Evolutionary conservation across 768 basidiomycete genomes (phyloP).

Genomic region (Steccherinum ochraceum): DNA sequence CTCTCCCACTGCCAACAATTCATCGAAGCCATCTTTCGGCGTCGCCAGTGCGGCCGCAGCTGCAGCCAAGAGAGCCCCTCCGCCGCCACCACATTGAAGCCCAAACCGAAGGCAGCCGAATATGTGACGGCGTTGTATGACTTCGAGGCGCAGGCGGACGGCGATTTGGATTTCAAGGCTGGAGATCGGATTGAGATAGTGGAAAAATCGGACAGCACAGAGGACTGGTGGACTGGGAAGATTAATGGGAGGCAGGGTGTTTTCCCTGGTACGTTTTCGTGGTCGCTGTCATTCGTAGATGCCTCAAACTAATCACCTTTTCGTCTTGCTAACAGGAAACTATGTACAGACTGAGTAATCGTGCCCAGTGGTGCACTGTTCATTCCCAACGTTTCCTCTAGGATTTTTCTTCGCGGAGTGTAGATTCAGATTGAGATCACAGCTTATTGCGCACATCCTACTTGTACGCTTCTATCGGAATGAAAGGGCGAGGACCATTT

Average conservation of each 20-base stretch:
- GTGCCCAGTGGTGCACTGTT: too few relatives aligned
- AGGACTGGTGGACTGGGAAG: constrained; percentile 98
- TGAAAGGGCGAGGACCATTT: too few relatives aligned
- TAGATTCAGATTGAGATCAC: too few relatives aligned
- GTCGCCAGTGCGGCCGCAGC: constrained; percentile 40
- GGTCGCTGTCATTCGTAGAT: constrained; percentile 5
- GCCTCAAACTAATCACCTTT: constrained; percentile 4
- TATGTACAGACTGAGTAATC: constrained; percentile 11
- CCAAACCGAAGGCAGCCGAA: constrained; percentile 57
- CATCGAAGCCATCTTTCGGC: constrained; percentile 15
- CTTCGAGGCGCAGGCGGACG: constrained; percentile 90
- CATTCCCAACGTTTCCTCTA: neutral
- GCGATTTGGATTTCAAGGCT: constrained; percentile 83
- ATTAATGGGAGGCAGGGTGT: constrained; percentile 79
- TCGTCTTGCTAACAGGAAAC: constrained; percentile 9
- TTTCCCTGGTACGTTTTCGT: constrained; percentile 72
- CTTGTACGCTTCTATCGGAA: too few relatives aligned
- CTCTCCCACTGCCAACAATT: constrained; percentile 14
- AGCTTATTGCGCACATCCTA: too few relatives aligned
- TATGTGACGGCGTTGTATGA: constrained; percentile 95
- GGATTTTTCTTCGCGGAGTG: too few relatives aligned
- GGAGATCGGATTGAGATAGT: constrained; percentile 92
- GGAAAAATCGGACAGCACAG: constrained; percentile 70
- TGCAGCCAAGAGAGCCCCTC: constrained; percentile 83
- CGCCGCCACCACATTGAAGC: constrained; percentile 90